These are phyloP conservation scores for Podospora appendiculata DNA, from an alignment of 495 filamentous ascomycete species.

Conservation along the genomic window DNA sequence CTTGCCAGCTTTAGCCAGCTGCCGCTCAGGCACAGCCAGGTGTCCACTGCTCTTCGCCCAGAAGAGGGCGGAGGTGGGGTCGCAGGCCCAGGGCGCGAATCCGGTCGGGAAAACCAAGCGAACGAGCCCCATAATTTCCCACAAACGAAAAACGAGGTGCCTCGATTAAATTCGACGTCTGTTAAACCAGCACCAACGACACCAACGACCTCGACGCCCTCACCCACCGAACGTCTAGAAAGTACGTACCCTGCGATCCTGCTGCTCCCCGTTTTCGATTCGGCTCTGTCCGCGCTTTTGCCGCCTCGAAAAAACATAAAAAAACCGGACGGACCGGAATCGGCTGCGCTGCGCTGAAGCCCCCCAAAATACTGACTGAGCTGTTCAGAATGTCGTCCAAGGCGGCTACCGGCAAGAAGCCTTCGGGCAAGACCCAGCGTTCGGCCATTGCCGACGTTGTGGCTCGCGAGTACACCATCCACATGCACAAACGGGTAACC, in stretches of 20 bases:
- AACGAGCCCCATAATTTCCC: neutral
- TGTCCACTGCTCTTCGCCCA: too few relatives aligned
- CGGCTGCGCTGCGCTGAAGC: constrained; percentile 3
- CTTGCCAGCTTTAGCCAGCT: too few relatives aligned
- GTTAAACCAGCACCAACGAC: constrained; percentile 21
- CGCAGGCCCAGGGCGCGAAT: constrained; percentile 5
- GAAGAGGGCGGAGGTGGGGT: too few relatives aligned
- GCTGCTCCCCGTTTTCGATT: too few relatives aligned
- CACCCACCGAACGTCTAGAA: constrained; percentile 21
- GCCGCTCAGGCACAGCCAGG: too few relatives aligned
- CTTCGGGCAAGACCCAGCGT: constrained; percentile 63
- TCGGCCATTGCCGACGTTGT: constrained; percentile 98
- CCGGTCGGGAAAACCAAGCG: constrained; percentile 19
- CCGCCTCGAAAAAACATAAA: neutral
- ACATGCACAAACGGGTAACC: constrained; percentile 99
- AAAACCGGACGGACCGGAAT: too few relatives aligned
- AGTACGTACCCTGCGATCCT: constrained; percentile 15
- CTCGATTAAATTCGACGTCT: too few relatives aligned
- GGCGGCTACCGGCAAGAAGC: constrained; percentile 42
- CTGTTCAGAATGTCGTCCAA: constrained; percentile 59
- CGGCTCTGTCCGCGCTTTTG: neutral
- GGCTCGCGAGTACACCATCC: constrained; percentile 99
- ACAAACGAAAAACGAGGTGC: too few relatives aligned
- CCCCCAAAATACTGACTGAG: neutral
- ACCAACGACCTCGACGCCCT: constrained; percentile 18